Base-by-base conservation (phyloP, 164 flowering plant genomes). In the Umbellularia californica region DNA sequence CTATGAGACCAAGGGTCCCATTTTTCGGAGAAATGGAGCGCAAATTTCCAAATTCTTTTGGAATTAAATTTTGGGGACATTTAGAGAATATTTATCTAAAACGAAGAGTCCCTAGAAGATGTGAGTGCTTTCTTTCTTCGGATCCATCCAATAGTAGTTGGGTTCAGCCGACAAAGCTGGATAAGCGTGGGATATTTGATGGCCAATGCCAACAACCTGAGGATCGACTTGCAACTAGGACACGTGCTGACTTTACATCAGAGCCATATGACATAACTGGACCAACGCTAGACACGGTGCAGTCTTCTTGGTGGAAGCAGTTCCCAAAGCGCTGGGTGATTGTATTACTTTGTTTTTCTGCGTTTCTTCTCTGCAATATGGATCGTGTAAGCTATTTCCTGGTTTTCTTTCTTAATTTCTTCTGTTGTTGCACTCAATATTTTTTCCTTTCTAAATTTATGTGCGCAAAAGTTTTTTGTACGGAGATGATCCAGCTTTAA, bases 341-440 rank as follows among this genome's bases (percentile, higher is more conserved):
- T 79, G 99, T 95, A 68, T 82, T 95, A 71, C 97, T 95, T 66
- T 95, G 99, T 82, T 95, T 91, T 79, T 58, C 87, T 2, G 88
- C 99, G 51, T 95, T 95, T 83, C 90, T 93, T 70, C 84, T 95
- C 68, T 95, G 99, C 91, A 93, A 92, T 81, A 95, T 95, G 99
- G 98, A 95, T 75, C 92, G 98, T 69, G 99, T 95, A 81, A 85
- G 94, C 83, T 69, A 22, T 65, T 70, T 20, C 50, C 33, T 58
- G 62, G 17, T 70, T 76, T 15, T 74, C 62, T 58, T 69, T 22
- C 62, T 68, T 50, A 22, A 66, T 9, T 41, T 41, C 47, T 41
- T 41, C 47, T 41, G 11, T 41, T 41, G 35, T 41, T 9, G 47
- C 47, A 23, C 70, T 67, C 33, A 64, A 22, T 64, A 10, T 17